Percentiles rank a stretch among this genome's conserved stretches.
Conservation (phyloP, 352 stramenopile genomes). For the Phytopythium kandeliae region DNA sequence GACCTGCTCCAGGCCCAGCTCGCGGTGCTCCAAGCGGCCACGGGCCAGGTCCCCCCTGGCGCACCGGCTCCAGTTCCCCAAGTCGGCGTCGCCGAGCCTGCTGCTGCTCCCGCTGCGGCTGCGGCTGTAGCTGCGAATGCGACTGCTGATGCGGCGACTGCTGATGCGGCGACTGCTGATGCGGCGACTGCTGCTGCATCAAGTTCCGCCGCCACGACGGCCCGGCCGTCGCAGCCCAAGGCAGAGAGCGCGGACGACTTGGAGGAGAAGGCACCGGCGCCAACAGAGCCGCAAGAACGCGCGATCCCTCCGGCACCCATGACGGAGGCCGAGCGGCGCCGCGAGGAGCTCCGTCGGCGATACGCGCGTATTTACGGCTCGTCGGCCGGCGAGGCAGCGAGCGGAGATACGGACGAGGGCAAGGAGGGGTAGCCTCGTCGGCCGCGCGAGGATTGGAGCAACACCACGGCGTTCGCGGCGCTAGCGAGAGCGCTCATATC, state of each 20-base stretch:
- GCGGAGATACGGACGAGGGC: constrained; percentile 22
- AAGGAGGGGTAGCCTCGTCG: constrained; percentile 20
- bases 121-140: not conserved
- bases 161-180: not conserved
- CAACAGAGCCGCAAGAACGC: constrained; percentile 13
- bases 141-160: constrained; percentile 3
- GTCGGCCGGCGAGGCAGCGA: not conserved
- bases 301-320: constrained; percentile 26
- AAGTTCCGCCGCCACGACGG: not conserved
- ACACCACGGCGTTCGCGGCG: too few relatives aligned
- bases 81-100: constrained; percentile 2
- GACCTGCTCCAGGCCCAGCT: constrained; percentile 45
- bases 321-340: constrained; percentile 41
- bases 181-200: too few relatives aligned
- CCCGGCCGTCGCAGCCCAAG: not conserved
- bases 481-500: too few relatives aligned
- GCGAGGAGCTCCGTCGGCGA: constrained; percentile 45
- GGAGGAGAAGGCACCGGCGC: constrained; percentile 33
- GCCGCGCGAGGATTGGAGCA: too few relatives aligned
- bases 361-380: constrained; percentile 50
- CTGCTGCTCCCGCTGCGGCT: constrained; percentile 5
- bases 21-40: constrained; percentile 34
- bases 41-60: constrained; percentile 9
- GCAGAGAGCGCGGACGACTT: constrained; percentile 11
- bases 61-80: constrained; percentile 9